phyloP scores from a whole-genome alignment of 768 basidiomycete species.

The Suillus cothurnatus region DNA sequence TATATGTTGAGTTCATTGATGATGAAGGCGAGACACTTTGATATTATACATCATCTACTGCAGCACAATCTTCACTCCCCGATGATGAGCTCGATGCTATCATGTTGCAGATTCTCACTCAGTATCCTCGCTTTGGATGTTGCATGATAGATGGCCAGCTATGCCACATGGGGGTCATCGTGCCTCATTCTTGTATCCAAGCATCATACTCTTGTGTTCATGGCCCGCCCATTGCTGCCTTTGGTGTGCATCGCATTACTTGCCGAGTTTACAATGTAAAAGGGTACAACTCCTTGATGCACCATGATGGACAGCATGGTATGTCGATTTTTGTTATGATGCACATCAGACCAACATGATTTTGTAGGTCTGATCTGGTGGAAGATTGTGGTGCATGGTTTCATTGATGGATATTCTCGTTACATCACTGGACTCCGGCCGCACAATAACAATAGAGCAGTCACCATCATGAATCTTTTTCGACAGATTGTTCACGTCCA shows the following conservation, averaged over 20 bases:
- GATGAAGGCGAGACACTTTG: neutral
- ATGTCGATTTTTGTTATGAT: slow-evolving; percentile 21
- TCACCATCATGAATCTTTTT: slow-evolving; percentile 40
- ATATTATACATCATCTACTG: neutral
- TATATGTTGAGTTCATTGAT: neutral
- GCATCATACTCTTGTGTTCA: neutral
- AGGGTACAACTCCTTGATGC: slow-evolving; percentile 40
- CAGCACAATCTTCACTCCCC: neutral
- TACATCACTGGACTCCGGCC: slow-evolving; percentile 34
- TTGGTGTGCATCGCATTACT: slow-evolving; percentile 28
- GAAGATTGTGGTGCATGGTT: slow-evolving; percentile 41
- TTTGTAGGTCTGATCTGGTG: slow-evolving; percentile 21
- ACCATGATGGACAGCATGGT: slow-evolving; percentile 43
- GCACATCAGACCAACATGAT: slow-evolving; percentile 32
- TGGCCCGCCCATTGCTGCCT: slow-evolving; percentile 8
- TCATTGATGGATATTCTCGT: slow-evolving; percentile 44
- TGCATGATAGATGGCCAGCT: neutral
- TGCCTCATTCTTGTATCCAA: neutral
- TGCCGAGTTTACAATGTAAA: slow-evolving; percentile 34
- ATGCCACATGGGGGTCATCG: neutral
- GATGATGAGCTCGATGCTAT: neutral
- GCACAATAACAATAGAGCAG: slow-evolving; percentile 39
- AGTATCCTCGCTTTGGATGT: neutral
- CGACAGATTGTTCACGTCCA: slow-evolving; percentile 19
- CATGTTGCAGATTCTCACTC: neutral